phyloP scores from a whole-genome alignment of 768 basidiomycete genomes.

The Russula sp. region DNA sequence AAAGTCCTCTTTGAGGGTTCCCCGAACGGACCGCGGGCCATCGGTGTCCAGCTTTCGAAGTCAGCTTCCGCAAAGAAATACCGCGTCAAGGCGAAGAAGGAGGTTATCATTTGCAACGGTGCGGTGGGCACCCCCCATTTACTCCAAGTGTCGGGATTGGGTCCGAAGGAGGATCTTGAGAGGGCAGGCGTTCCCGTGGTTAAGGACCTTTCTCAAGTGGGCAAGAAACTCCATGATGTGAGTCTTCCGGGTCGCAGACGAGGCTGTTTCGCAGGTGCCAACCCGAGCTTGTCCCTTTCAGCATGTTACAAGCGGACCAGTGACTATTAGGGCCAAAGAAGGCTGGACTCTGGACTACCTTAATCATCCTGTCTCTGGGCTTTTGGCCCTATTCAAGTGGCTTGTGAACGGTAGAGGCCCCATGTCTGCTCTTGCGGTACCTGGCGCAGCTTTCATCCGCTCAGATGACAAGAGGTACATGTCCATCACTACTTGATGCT shows the following conservation, averaged over 20 bases:
- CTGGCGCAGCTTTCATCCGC: slow-evolving; percentile 12
- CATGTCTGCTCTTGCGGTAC: neutral
- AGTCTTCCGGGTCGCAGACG: neutral
- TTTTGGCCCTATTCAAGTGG: slow-evolving; percentile 6
- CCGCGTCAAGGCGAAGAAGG: slow-evolving; percentile 15
- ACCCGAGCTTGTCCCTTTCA: neutral
- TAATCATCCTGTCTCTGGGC: neutral
- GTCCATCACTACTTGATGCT: neutral
- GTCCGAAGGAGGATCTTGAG: slow-evolving; percentile 31
- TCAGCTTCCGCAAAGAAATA: slow-evolving; percentile 1
- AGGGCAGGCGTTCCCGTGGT: slow-evolving; percentile 26
- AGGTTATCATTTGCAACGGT: slow-evolving; percentile 24
- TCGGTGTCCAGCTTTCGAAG: slow-evolving; percentile 9
- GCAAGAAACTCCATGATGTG: slow-evolving; percentile 5
- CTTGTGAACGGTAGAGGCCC: neutral
- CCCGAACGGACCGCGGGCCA: neutral
- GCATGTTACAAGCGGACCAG: slow-evolving; percentile 5
- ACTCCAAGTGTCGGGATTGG: slow-evolving; percentile 38
- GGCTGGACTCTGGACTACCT: slow-evolving; percentile 12
- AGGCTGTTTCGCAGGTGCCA: too few relatives aligned
- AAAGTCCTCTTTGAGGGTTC: slow-evolving; percentile 1
- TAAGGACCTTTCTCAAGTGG: slow-evolving; percentile 5
- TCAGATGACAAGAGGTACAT: neutral
- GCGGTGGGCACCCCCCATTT: slow-evolving; percentile 32
- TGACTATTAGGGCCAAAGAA: neutral